phyloP scores from a whole-genome alignment of 768 basidiomycete genomes.

The Dentipellis sp. region DNA sequence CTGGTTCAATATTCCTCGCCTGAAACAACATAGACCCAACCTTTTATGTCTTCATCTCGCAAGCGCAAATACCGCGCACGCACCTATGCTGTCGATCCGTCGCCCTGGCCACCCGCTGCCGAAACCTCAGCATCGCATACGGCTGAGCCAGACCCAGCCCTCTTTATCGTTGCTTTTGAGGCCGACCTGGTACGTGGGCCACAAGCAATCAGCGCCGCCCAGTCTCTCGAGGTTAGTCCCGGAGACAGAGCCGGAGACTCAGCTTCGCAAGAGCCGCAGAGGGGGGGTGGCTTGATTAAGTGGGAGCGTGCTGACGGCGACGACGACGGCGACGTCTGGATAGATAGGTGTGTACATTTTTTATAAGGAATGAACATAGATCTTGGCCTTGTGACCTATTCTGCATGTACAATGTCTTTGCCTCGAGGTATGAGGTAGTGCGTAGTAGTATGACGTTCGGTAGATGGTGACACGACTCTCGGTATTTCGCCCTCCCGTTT shows the following conservation, averaged over 20 bases:
- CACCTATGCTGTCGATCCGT: not conserved
- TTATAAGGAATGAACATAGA: not conserved
- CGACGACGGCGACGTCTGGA: conserved; percentile 40
- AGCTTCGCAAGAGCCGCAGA: conserved; percentile 11
- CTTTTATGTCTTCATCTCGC: conserved; percentile 6
- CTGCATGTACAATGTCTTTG: not conserved
- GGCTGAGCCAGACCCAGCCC: conserved; percentile 10
- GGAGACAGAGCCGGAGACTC: not conserved
- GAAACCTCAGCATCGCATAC: not conserved
- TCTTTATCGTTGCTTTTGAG: conserved; percentile 61
- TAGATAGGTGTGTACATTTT: conserved; percentile 65
- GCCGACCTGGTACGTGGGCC: conserved; percentile 58
- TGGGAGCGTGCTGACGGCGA: conserved; percentile 3
- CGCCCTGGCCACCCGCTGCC: not conserved
- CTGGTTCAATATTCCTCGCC: no score
- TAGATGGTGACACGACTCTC: not conserved
- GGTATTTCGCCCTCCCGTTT: conserved; percentile 13
- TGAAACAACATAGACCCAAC: no score
- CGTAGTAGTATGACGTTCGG: no score
- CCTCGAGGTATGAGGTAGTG: no score
- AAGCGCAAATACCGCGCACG: conserved; percentile 15
- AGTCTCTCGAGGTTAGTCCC: conserved; percentile 22
- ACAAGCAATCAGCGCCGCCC: conserved; percentile 29
- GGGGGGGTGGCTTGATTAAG: conserved; percentile 26
- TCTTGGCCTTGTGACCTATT: not conserved